Base-by-base conservation (phyloP, 805 yeast species). In the Schizosaccharomyces octosporus region DNA sequence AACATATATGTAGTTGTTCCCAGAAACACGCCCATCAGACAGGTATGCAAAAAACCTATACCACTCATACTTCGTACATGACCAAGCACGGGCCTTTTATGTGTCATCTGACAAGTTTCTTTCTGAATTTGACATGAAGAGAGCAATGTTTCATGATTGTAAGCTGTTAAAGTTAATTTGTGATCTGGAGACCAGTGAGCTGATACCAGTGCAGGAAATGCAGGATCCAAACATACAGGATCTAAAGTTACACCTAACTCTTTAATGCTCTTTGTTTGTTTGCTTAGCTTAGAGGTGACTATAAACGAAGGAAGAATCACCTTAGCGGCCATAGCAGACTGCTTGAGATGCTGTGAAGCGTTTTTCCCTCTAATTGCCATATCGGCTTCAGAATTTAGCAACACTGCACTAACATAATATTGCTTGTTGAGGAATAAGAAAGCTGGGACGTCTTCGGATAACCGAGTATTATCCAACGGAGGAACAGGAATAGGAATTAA, bases 71-170 rank as follows among this genome's bases (percentile, higher is more conserved):
- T 90, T 55, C 94, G 80, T 7, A 87, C 94, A 70, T 95, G 82
- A 0, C 95, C 95, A 54, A 90, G 76, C 5, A 93, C 75, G 0
- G 96, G 83, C 51, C 81, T 79, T 42, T 79, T 77, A 48, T 85
- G 78, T 15, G 83, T 77, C 72, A 93, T 75, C 64, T 87, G 90
- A 67, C 95, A 86, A 0, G 97, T 90, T 69, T 90, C 97, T 66
- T 93, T 90, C 68, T 87, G 78, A 24, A 86, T 85, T 67, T 89
- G 87, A 71, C 97, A 88, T 70, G 86, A 78, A 1, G 87, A 83
- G 66, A 89, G 71, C 13, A 93, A 73, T 60, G 80, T 78, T 51
- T 76, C 72, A 69, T 85, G 93, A 29, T 80, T 81, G 64, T 79
- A 70, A 21, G 74, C 73, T 59, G 69, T 74, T 0, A 84, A 86